Conservation (phyloP, 108 stramenopile genomes). For the Poteriospumella lacustris region DNA sequence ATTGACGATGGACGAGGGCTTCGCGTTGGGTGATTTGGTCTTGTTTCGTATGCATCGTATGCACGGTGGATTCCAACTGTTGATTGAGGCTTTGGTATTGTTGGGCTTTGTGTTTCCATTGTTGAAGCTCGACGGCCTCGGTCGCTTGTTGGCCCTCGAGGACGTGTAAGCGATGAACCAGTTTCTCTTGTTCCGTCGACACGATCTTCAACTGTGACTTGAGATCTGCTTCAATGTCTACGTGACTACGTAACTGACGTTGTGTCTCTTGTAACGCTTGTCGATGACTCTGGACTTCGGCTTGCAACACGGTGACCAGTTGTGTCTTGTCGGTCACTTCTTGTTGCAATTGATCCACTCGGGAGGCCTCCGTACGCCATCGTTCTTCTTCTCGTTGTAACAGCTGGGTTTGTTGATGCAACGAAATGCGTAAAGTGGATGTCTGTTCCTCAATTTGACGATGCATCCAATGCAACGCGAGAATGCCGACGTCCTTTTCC, state of each 20-base stretch:
- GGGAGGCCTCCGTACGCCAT: neutral
- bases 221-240: neutral
- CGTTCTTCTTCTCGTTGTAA: neutral
- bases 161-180: conserved; percentile 29
- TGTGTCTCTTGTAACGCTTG: neutral
- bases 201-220: neutral
- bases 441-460: neutral
- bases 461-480: neutral
- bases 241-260: neutral
- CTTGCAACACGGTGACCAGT: neutral
- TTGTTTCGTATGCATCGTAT: neutral
- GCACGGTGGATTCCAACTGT: conserved; percentile 10
- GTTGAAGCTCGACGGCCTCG: conserved; percentile 32
- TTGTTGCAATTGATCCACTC: neutral
- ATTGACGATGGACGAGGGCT: neutral
- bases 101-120: conserved; percentile 21
- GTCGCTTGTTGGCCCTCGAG: conserved; percentile 30
- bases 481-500: conserved; percentile 36
- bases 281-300: neutral
- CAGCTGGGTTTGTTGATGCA: neutral
- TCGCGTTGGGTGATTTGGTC: neutral
- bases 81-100: conserved; percentile 32
- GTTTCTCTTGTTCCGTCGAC: neutral
- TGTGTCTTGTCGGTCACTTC: neutral
- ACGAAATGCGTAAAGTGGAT: neutral